Evolutionary conservation across 2,329 filamentous ascomycete genomes (phyloP).

Genomic region (Alternaria gansuensis): DNA sequence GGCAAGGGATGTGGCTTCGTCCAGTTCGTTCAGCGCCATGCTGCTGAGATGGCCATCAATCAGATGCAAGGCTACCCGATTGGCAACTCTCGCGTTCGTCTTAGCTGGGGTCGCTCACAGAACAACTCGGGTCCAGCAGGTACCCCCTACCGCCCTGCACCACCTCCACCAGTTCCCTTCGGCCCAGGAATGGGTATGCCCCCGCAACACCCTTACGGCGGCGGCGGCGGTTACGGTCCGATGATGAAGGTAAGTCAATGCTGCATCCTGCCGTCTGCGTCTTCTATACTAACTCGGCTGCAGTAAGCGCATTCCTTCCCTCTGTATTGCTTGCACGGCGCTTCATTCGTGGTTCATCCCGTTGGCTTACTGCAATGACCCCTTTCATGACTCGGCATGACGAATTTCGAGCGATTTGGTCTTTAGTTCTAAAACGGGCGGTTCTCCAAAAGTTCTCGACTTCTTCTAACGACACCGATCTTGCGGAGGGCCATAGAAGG

Average conservation of each 20-base stretch:
- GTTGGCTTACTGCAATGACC: constrained; percentile 50
- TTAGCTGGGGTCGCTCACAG: constrained; percentile 97
- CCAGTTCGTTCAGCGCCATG: constrained; percentile 98
- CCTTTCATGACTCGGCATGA: constrained; percentile 51
- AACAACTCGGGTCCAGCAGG: constrained; percentile 98
- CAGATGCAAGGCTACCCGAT: constrained; percentile 99
- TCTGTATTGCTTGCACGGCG: constrained; percentile 49
- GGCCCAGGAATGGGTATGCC: constrained; percentile 72
- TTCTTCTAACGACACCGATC: constrained; percentile 50
- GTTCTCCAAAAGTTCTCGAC: constrained; percentile 52
- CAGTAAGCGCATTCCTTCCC: constrained; percentile 53
- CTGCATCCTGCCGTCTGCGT: background rate
- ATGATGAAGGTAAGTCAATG: constrained; percentile 69
- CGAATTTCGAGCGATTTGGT: constrained; percentile 52
- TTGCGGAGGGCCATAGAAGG: constrained; percentile 48
- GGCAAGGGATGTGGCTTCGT: constrained; percentile 99
- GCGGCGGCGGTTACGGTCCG: constrained; percentile 67
- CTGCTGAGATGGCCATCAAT: constrained; percentile 99
- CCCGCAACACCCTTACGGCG: constrained; percentile 65
- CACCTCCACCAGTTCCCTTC: constrained; percentile 74
- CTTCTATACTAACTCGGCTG: constrained; percentile 25
- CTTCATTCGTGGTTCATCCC: constrained; percentile 46
- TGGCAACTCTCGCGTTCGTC: constrained; percentile 94
- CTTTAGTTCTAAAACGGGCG: constrained; percentile 46
- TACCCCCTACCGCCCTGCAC: constrained; percentile 94